Conservation (phyloP, 1,284 basidiomycete species). For the Violaceomyces palustris region DNA sequence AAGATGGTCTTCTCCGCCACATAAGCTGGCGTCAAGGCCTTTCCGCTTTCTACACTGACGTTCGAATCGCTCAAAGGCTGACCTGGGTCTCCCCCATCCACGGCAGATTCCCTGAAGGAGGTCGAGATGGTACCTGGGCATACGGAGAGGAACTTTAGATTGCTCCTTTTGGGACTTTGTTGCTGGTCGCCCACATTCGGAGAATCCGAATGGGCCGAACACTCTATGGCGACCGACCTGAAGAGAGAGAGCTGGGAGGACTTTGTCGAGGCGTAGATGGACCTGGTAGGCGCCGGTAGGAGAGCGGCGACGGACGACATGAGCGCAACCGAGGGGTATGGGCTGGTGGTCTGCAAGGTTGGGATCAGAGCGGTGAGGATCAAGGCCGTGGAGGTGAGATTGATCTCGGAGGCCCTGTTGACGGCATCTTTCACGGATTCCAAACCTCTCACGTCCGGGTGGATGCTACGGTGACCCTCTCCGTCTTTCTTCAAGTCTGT, state of each 20-base stretch:
- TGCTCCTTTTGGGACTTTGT: slow-evolving; percentile 8
- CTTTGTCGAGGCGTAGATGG: slow-evolving; percentile 80
- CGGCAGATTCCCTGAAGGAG: slow-evolving; percentile 40
- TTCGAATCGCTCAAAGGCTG: too few relatives aligned
- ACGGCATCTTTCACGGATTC: slow-evolving; percentile 54
- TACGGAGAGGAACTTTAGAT: slow-evolving; percentile 40
- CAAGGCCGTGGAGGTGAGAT: slow-evolving; percentile 56
- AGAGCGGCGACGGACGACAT: slow-evolving; percentile 74
- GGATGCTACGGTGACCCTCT: slow-evolving; percentile 59
- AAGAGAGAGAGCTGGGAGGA: slow-evolving; percentile 72
- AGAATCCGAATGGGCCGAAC: slow-evolving; percentile 51
- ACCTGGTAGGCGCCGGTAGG: slow-evolving; percentile 77
- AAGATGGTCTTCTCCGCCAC: slow-evolving; percentile 32
- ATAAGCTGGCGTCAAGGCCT: slow-evolving; percentile 19
- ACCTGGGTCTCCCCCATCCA: too few relatives aligned
- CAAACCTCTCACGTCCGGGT: slow-evolving; percentile 54
- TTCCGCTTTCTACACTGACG: too few relatives aligned
- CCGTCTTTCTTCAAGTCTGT: too few relatives aligned
- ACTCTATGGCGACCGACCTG: slow-evolving; percentile 71
- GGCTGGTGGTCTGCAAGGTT: slow-evolving; percentile 65
- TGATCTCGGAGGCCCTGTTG: slow-evolving; percentile 53
- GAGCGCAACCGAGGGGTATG: slow-evolving; percentile 69
- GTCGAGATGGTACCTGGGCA: slow-evolving; percentile 47
- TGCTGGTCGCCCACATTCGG: too few relatives aligned
- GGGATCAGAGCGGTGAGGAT: slow-evolving; percentile 61